These are phyloP conservation scores for Kwoniella dejecticola DNA, from an alignment of 768 basidiomycete genomes.

Conservation along the genomic window DNA sequence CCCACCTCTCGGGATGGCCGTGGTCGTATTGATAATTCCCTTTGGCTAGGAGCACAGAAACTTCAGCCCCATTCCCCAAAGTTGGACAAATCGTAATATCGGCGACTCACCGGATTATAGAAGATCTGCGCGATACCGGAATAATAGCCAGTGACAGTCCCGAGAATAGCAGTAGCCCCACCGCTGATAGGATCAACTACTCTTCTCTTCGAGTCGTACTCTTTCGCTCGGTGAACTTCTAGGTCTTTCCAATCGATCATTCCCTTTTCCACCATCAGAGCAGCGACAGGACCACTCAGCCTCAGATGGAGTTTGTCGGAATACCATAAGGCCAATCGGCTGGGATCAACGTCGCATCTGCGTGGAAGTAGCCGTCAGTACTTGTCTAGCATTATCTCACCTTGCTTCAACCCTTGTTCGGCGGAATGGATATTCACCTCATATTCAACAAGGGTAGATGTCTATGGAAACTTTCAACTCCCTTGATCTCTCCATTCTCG, in stretches of 20 bases:
- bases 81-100: not conserved
- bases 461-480: constrained; percentile 64
- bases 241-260: constrained; percentile 59
- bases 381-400: too few relatives aligned
- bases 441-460: constrained; percentile 67
- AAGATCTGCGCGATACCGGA: constrained; percentile 61
- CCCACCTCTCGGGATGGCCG: constrained; percentile 60
- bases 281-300: constrained; percentile 64
- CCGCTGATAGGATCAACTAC: constrained; percentile 59
- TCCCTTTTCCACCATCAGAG: constrained; percentile 60
- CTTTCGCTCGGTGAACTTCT: constrained; percentile 61
- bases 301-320: constrained; percentile 59
- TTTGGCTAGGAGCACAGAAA: constrained; percentile 50
- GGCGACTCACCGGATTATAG: constrained; percentile 52
- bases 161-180: constrained; percentile 61
- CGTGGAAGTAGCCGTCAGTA: not conserved
- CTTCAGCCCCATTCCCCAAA: not conserved
- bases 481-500: constrained; percentile 55
- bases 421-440: constrained; percentile 54
- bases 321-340: constrained; percentile 65
- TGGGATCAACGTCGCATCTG: constrained; percentile 63
- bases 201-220: constrained; percentile 58
- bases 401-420: not conserved
- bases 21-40: constrained; percentile 60
- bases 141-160: constrained; percentile 61